Evolutionary conservation across 202 grass and related monocot species (phyloP).

Genomic region (Musa balbisiana): DNA sequence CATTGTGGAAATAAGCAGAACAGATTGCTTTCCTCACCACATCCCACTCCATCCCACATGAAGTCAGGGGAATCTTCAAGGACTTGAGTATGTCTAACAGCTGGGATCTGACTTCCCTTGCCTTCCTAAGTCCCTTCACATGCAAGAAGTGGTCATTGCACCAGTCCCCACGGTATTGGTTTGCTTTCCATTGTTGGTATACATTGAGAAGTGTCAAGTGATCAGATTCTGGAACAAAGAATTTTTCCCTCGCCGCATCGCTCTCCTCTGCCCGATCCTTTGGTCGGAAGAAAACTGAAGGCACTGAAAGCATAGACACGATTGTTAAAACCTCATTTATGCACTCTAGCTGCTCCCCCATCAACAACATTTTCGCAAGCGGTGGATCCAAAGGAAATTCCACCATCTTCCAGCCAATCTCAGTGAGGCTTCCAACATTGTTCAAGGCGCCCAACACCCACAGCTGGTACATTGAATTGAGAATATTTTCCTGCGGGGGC

Average conservation of each 20-base stretch:
- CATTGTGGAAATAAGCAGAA: constrained; percentile 92
- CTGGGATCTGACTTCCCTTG: constrained; percentile 88
- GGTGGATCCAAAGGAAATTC: constrained; percentile 95
- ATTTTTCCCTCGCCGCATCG: constrained; percentile 93
- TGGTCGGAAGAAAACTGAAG: constrained; percentile 93
- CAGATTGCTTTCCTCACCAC: constrained; percentile 91
- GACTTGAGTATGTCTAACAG: constrained; percentile 86
- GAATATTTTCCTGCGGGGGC: constrained; percentile 93
- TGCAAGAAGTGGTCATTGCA: constrained; percentile 97
- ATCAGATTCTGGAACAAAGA: constrained; percentile 96
- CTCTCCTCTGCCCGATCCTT: constrained; percentile 96
- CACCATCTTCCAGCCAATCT: constrained; percentile 98
- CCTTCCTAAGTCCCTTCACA: constrained; percentile 88
- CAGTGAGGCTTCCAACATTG: constrained; percentile 83
- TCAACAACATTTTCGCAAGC: constrained; percentile 93
- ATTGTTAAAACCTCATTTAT: constrained; percentile 91
- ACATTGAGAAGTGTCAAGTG: constrained; percentile 88
- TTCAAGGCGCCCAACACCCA: constrained; percentile 95
- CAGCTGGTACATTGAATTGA: constrained; percentile 98
- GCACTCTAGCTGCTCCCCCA: constrained; percentile 83
- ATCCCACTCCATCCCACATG: constrained; percentile 85
- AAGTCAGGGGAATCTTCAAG: constrained; percentile 76
- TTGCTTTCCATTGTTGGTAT: constrained; percentile 91
- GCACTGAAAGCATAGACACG: constrained; percentile 98
- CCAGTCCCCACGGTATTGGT: constrained; percentile 91